phyloP scores from a whole-genome alignment of 257 asterid species.

The Salvia rosmarinus region DNA sequence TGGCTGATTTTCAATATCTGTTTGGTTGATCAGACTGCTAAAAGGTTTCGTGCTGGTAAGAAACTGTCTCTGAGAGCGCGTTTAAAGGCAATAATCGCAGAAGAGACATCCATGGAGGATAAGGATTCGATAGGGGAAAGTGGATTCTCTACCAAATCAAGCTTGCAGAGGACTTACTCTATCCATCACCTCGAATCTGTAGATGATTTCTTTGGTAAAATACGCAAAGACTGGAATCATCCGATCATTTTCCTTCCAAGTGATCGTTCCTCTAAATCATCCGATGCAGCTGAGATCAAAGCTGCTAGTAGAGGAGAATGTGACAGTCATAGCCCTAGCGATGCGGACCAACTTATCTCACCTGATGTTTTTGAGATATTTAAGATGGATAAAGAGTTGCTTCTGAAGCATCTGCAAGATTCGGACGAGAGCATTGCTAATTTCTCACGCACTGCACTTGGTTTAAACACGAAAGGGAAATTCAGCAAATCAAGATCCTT shows the following conservation, averaged over 20 bases:
- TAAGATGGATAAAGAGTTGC: slow-evolving; percentile 55
- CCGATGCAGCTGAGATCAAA: slow-evolving; percentile 17
- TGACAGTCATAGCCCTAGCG: slow-evolving; percentile 17
- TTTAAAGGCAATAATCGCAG: slow-evolving; percentile 54
- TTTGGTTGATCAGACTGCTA: slow-evolving; percentile 45
- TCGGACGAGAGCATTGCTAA: slow-evolving; percentile 41
- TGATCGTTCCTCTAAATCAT: slow-evolving; percentile 23
- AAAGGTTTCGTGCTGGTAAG: slow-evolving; percentile 34
- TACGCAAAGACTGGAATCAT: slow-evolving; percentile 46
- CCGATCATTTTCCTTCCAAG: slow-evolving; percentile 45
- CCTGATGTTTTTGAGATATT: slow-evolving; percentile 50
- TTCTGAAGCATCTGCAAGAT: slow-evolving; percentile 43
- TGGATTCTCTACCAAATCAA: slow-evolving; percentile 35
- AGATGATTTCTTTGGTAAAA: slow-evolving; percentile 38
- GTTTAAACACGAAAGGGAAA: slow-evolving; percentile 37
- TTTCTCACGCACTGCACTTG: slow-evolving; percentile 39
- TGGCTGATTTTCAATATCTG: slow-evolving; percentile 6
- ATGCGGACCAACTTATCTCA: background rate
- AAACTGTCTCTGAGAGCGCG: slow-evolving; percentile 64
- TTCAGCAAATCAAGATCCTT: slow-evolving; percentile 71
- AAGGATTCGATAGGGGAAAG: slow-evolving; percentile 12
- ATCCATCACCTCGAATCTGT: slow-evolving; percentile 62
- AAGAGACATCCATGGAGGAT: slow-evolving; percentile 43
- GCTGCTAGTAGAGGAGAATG: slow-evolving; percentile 10
- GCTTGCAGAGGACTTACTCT: slow-evolving; percentile 58